phyloP scores from a whole-genome alignment of 192 early-diverging fungal genomes.

The Coemansia sp. region DNA sequence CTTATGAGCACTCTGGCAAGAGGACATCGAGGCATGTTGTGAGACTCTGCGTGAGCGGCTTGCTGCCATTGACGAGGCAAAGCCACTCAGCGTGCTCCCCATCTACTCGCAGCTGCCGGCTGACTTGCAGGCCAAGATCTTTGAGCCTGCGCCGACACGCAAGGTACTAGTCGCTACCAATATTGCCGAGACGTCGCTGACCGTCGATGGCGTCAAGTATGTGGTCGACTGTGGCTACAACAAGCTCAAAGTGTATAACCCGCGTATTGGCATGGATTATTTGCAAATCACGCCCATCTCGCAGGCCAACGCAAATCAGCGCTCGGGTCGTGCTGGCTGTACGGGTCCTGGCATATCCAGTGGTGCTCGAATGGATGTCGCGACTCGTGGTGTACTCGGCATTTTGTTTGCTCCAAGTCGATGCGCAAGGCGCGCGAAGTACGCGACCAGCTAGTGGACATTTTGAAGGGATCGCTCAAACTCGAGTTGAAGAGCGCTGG shows the following conservation, averaged over 20 bases:
- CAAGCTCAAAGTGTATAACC: constrained; percentile 97
- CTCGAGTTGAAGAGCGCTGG: too few relatives aligned
- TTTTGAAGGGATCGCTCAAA: constrained; percentile 74
- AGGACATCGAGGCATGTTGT: constrained; percentile 92
- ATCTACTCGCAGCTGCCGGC: too few relatives aligned
- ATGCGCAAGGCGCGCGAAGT: constrained; percentile 96
- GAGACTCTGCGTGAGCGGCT: too few relatives aligned
- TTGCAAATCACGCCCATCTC: constrained; percentile 92
- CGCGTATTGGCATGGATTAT: constrained; percentile 96
- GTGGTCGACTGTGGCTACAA: too few relatives aligned
- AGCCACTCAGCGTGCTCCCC: too few relatives aligned
- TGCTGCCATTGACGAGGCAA: too few relatives aligned
- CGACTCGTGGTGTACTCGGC: too few relatives aligned
- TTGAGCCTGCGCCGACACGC: too few relatives aligned
- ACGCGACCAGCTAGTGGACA: constrained; percentile 92
- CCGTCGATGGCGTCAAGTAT: constrained; percentile 96
- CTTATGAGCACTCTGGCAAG: too few relatives aligned
- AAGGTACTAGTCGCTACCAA: constrained; percentile 97
- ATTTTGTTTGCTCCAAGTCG: constrained; percentile 91
- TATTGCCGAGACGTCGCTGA: constrained; percentile 98
- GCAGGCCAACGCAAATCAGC: constrained; percentile 92
- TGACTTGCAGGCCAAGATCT: too few relatives aligned
- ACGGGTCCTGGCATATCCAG: constrained; percentile 96
- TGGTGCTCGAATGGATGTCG: constrained; percentile 95
- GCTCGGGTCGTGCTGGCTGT: constrained; percentile 96